A percentile compares a stretch with the other conserved stretches of the same genome.
These are phyloP conservation scores for Amaranthus hypochondriacus DNA, from an alignment of 148 eudicot species.

Conservation along the genomic window DNA sequence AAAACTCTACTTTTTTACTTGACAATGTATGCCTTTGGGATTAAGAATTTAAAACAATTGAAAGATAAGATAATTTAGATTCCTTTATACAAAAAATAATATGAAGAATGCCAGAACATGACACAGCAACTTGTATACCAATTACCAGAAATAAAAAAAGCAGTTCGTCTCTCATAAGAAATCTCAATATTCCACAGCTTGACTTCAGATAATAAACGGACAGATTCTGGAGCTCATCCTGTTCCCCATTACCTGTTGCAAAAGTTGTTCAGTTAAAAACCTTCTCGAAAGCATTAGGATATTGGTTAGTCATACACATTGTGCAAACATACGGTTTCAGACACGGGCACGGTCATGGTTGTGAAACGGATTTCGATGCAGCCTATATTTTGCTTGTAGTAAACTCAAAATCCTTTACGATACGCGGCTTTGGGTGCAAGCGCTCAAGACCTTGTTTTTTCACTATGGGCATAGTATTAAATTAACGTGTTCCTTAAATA, in stretches of 20 bases:
- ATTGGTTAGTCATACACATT: slow-evolving; percentile 1
- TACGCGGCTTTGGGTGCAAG: not conserved
- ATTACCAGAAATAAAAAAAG: not conserved
- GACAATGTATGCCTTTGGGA: not conserved
- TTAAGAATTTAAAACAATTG: not conserved
- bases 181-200: not conserved
- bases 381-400: no score
- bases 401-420: not conserved
- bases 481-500: not conserved
- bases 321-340: no score
- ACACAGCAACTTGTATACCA: not conserved
- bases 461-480: not conserved
- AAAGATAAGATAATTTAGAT: not conserved
- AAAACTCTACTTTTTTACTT: not conserved
- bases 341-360: no score
- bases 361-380: no score
- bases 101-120: not conserved
- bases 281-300: not conserved
- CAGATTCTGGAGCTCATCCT: not conserved
- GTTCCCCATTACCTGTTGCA: not conserved
- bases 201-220: not conserved
- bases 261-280: not conserved
- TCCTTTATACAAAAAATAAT: not conserved
- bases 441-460: not conserved
- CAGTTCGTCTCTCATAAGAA: not conserved